Conservation (phyloP, 305 asterid genomes). For the Ruellia speciosa region DNA sequence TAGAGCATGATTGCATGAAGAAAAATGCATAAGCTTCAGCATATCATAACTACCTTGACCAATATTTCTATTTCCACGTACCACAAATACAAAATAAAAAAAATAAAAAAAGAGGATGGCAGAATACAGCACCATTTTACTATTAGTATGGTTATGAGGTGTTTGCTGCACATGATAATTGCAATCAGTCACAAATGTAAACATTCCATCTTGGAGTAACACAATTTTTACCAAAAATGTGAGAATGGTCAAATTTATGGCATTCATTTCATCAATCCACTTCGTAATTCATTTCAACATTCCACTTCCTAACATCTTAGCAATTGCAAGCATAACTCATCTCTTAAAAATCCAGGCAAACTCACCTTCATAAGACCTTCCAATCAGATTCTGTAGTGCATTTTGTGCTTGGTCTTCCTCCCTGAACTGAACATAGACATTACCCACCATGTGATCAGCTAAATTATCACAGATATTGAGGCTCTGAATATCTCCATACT, state of each 20-base stretch:
- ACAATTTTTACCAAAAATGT: too few relatives aligned
- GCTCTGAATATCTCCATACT: slow-evolving; percentile 89
- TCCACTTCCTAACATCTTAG: neutral
- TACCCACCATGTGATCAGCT: slow-evolving; percentile 99
- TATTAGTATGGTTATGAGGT: too few relatives aligned
- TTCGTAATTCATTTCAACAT: neutral
- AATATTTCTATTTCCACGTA: too few relatives aligned
- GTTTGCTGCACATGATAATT: too few relatives aligned
- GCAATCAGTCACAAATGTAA: too few relatives aligned
- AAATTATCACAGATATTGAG: slow-evolving; percentile 86
- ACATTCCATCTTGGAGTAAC: too few relatives aligned
- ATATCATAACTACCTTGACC: too few relatives aligned
- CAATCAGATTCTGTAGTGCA: slow-evolving; percentile 70
- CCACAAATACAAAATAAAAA: too few relatives aligned
- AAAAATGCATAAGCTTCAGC: too few relatives aligned
- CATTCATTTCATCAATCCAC: neutral
- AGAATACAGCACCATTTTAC: too few relatives aligned
- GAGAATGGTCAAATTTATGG: neutral
- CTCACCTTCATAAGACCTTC: slow-evolving; percentile 79
- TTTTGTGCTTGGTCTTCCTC: slow-evolving; percentile 90
- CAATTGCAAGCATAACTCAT: neutral
- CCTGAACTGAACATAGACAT: slow-evolving; percentile 85
- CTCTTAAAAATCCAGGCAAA: neutral
- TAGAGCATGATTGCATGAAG: too few relatives aligned
- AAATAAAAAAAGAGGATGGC: too few relatives aligned